Evolutionary conservation across 2,329 filamentous ascomycete genomes (phyloP).

Genomic region (Aspergillus sp.): DNA sequence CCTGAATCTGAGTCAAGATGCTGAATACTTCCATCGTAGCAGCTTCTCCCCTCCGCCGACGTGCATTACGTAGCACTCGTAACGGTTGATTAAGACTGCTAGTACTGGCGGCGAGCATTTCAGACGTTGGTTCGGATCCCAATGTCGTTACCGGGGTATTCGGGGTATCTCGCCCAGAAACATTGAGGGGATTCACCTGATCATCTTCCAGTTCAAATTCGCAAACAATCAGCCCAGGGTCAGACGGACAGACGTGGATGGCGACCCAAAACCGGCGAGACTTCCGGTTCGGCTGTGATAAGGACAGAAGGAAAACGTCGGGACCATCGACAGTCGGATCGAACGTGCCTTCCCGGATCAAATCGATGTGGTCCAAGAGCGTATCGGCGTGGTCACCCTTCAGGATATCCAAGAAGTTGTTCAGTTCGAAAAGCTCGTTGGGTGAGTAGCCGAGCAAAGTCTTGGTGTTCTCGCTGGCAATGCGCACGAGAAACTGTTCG

Average conservation of each 20-base stretch:
- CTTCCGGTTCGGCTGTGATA: conserved; percentile 51
- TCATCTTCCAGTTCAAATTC: conserved; percentile 85
- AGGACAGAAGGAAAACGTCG: conserved; percentile 73
- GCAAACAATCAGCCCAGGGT: conserved; percentile 68
- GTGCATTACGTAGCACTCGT: conserved; percentile 65
- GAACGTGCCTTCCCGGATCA: conserved; percentile 72
- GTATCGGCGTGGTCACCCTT: conserved; percentile 78
- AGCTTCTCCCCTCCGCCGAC: conserved; percentile 67
- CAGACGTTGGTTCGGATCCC: conserved; percentile 60
- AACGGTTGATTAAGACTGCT: conserved; percentile 66
- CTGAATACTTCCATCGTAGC: conserved; percentile 90
- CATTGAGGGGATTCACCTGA: conserved; percentile 44
- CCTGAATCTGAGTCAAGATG: conserved; percentile 85
- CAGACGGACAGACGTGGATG: conserved; percentile 63
- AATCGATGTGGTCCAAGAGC: conserved; percentile 77
- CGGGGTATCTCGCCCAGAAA: conserved; percentile 12
- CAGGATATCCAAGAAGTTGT: conserved; percentile 74
- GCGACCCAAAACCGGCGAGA: conserved; percentile 76
- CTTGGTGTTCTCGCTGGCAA: conserved; percentile 74
- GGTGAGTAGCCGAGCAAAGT: conserved; percentile 69
- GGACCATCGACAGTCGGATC: conserved; percentile 69
- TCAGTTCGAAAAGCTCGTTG: conserved; percentile 62
- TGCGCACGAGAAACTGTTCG: conserved; percentile 59
- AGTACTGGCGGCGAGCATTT: conserved; percentile 69
- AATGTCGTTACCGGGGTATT: conserved; percentile 50